Conservation (phyloP, 2,329 filamentous ascomycete species). For the Colletotrichum filicis region DNA sequence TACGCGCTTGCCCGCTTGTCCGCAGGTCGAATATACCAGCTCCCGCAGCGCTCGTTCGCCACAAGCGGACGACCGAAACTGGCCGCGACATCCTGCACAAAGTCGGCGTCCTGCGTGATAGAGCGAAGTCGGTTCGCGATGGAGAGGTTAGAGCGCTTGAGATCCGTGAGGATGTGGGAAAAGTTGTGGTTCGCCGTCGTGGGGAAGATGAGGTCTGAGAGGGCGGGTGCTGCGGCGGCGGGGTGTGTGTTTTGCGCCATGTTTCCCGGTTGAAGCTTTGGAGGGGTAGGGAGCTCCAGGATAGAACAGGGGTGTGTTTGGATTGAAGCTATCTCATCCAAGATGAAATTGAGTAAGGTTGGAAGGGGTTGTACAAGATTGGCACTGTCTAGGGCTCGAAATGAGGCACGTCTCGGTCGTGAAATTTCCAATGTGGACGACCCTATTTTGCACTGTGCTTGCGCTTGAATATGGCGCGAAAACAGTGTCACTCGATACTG, state of each 20-base stretch:
- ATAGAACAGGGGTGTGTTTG: background rate
- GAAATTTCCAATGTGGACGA: conserved; percentile 1
- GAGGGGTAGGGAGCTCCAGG: background rate
- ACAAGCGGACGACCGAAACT: conserved; percentile 75
- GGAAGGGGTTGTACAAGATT: background rate
- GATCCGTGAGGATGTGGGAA: conserved; percentile 74
- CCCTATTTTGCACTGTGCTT: background rate
- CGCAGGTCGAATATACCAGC: conserved; percentile 85
- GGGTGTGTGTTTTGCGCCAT: conserved; percentile 18
- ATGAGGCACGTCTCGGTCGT: background rate
- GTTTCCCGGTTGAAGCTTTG: background rate
- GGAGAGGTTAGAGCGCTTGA: conserved; percentile 81
- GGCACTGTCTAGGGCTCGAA: background rate
- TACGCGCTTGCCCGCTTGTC: conserved; percentile 81
- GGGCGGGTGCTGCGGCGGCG: conserved; percentile 17
- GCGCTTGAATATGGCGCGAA: background rate
- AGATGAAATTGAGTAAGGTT: background rate
- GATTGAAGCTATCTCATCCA: background rate
- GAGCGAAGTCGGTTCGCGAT: conserved; percentile 85
- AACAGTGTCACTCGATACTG: background rate
- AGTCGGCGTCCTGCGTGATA: conserved; percentile 79
- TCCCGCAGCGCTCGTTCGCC: conserved; percentile 94
- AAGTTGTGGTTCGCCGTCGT: conserved; percentile 70
- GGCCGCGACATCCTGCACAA: conserved; percentile 72
- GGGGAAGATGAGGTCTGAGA: conserved; percentile 61